Evolutionary conservation across 768 basidiomycete species (phyloP).

Genomic region (Amanita rimosa): DNA sequence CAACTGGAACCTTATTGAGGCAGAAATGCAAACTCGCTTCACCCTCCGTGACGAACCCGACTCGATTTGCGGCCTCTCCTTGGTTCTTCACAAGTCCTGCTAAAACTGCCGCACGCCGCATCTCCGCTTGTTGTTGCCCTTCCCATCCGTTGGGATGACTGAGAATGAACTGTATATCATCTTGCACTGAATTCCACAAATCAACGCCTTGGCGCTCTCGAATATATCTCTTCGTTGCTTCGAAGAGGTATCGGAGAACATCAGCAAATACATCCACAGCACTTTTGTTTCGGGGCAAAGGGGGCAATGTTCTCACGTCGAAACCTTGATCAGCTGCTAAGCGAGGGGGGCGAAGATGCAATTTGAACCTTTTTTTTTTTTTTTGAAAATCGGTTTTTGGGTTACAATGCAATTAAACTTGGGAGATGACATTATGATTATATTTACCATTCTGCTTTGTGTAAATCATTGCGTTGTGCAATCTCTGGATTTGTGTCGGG

Average conservation of each 20-base stretch:
- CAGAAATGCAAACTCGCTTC: conserved; percentile 46
- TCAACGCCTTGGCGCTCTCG: conserved; percentile 27
- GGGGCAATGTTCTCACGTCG: conserved; percentile 15
- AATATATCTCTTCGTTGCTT: conserved; percentile 29
- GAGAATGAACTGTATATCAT: conserved; percentile 33
- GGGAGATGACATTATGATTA: background rate
- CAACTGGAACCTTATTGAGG: conserved; percentile 25
- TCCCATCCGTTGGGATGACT: conserved; percentile 51
- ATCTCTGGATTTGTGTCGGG: background rate
- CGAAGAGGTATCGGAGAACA: conserved; percentile 31
- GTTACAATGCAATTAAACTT: background rate
- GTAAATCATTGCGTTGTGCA: background rate
- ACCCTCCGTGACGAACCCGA: conserved; percentile 43
- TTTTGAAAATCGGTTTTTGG: conserved; percentile 12
- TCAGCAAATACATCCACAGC: conserved; percentile 33
- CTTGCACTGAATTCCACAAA: conserved; percentile 28
- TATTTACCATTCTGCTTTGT: background rate
- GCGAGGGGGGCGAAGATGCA: conserved; percentile 3
- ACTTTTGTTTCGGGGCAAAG: conserved; percentile 30
- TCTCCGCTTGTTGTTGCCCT: conserved; percentile 35
- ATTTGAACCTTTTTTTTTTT: conserved; percentile 4
- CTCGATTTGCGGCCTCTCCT: conserved; percentile 21
- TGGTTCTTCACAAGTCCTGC: conserved; percentile 30
- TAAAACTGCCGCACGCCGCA: conserved; percentile 33
- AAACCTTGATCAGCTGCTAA: background rate